Evolutionary conservation across 257 asterid species (phyloP).

Genomic region (Capsicum baccatum): DNA sequence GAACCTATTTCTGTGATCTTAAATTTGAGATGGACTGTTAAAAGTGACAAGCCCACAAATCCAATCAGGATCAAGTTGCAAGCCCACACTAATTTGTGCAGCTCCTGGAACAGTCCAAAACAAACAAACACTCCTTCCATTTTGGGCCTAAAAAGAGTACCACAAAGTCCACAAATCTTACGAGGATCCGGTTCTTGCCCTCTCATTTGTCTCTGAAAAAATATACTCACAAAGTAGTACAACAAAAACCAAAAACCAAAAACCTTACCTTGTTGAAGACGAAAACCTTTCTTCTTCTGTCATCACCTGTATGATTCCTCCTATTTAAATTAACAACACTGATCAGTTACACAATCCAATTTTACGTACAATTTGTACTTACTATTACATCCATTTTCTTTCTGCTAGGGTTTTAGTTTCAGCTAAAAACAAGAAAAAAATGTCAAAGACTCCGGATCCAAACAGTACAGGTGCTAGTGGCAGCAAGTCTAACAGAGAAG

Average conservation of each 20-base stretch:
- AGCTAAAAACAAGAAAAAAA: not conserved
- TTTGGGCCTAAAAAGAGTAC: too few species aligned
- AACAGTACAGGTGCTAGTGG: slow-evolving; percentile 59
- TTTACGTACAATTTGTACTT: not conserved
- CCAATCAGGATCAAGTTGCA: not conserved
- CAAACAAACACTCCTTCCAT: too few species aligned
- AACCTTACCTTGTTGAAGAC: slow-evolving; percentile 29
- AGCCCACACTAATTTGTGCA: not conserved
- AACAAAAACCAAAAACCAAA: not conserved
- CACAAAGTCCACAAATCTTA: not conserved
- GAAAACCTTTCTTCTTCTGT: slow-evolving; percentile 25
- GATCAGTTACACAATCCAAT: not conserved
- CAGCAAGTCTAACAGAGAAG: slow-evolving; percentile 53
- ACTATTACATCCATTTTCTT: not conserved
- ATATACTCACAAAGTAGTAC: too few species aligned
- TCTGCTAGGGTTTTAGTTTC: slow-evolving; percentile 48
- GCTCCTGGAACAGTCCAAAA: too few species aligned
- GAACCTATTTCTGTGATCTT: too few species aligned
- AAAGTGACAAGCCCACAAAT: not conserved
- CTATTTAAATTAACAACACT: not conserved
- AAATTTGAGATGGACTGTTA: not conserved
- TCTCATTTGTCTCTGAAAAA: not conserved
- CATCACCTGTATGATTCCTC: not conserved
- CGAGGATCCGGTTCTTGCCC: not conserved
- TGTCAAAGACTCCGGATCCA: slow-evolving; percentile 41